Conservation (phyloP, 2,329 filamentous ascomycete genomes). For the Aureobasidium sp. region DNA sequence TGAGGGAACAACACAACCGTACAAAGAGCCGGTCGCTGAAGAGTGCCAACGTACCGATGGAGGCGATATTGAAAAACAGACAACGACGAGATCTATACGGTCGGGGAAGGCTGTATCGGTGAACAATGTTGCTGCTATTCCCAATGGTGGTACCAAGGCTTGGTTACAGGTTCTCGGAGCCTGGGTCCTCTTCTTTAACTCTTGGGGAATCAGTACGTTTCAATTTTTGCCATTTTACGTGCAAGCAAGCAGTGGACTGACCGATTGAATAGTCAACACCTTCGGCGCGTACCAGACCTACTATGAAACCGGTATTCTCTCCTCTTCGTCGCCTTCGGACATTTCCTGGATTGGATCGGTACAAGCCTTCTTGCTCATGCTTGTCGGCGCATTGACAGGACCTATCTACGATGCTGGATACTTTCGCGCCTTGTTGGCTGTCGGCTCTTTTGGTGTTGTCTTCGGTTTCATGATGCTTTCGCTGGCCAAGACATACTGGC, state of each 20-base stretch:
- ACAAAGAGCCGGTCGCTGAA: background rate
- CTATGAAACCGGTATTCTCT: conserved; percentile 35
- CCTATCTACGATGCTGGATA: conserved; percentile 44
- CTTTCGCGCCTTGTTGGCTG: conserved; percentile 33
- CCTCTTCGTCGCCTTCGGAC: conserved; percentile 30
- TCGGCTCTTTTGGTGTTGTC: conserved; percentile 37
- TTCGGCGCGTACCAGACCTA: conserved; percentile 43
- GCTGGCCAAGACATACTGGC: conserved; percentile 39
- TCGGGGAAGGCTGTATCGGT: conserved; percentile 27
- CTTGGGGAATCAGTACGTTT: conserved; percentile 24
- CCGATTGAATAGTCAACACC: conserved; percentile 32
- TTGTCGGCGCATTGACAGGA: conserved; percentile 38
- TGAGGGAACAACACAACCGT: background rate
- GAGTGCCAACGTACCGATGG: background rate
- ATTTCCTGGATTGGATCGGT: conserved; percentile 44
- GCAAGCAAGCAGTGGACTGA: background rate
- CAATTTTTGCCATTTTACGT: background rate
- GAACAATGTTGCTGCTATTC: conserved; percentile 34
- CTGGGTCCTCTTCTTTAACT: conserved; percentile 41
- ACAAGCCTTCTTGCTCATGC: conserved; percentile 39
- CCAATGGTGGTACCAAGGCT: conserved; percentile 36
- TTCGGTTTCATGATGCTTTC: conserved; percentile 45
- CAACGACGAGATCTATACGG: conserved; percentile 11
- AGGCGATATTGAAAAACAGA: conserved; percentile 3
- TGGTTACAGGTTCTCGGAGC: conserved; percentile 40